A percentile compares a stretch with the other conserved stretches of the same genome.
These are phyloP conservation scores for Encephalitozoon romaleae DNA, from an alignment of 371 early-diverging fungal species.

Conservation along the genomic window DNA sequence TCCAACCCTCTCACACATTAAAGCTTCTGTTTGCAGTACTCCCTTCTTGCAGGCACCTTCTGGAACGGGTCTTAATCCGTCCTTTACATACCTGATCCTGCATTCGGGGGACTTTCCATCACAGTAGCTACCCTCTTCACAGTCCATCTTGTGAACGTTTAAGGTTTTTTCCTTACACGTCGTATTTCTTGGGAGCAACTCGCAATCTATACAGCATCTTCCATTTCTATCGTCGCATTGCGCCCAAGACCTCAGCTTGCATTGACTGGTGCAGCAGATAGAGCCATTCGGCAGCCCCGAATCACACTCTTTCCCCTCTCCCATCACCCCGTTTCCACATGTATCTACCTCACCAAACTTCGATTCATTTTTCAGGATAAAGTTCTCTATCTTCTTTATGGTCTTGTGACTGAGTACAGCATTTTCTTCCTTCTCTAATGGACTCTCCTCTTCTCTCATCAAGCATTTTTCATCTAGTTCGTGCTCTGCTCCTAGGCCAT, in stretches of 20 bases:
- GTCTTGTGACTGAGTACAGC: background rate
- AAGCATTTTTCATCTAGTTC: background rate
- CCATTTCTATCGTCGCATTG: background rate
- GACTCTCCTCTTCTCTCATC: background rate
- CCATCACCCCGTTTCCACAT: conserved; percentile 9
- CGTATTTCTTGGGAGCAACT: background rate
- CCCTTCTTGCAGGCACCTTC: background rate
- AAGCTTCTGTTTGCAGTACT: background rate
- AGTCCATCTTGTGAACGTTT: background rate
- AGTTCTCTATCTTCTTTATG: background rate
- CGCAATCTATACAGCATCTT: background rate
- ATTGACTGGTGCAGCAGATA: background rate
- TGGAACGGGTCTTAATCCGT: background rate
- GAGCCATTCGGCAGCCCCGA: background rate
- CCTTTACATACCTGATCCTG: background rate
- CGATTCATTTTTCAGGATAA: background rate
- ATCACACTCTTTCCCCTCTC: background rate
- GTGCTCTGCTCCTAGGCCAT: conserved; percentile 27
- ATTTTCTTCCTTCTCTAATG: background rate
- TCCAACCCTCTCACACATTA: background rate
- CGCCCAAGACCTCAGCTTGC: background rate
- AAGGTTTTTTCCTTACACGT: background rate
- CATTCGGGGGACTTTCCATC: background rate
- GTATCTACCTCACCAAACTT: background rate
- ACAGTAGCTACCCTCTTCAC: background rate